Base-by-base conservation (phyloP, 1,284 basidiomycete species). In the Coniferiporia sulphurascens region DNA sequence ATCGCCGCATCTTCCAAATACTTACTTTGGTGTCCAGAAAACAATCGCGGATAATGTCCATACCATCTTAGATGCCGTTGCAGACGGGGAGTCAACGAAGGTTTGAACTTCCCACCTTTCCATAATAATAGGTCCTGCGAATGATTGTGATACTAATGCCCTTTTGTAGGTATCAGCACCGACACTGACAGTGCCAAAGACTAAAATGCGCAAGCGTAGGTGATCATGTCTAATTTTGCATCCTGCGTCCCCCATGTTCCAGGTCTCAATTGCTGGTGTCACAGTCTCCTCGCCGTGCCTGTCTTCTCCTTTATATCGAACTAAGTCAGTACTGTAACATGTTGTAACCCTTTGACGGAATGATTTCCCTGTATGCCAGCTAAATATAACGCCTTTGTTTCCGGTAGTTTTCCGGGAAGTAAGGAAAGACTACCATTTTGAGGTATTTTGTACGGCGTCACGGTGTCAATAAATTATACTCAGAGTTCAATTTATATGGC, bases 131-230 rank as follows among this genome's bases (percentile, higher is more conserved):
- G n/a, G 27, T 27, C 9, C 17, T 6, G 12, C 19, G 38, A 34
- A 19, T 50, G 9, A 32, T 34, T 36, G 2, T 50, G 15, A 22
- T 15, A 32, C 19, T 41, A 9, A 13, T 4, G n/a, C 13, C 36
- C 15, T 6, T 10, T 43, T 32, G 35, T 38, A 52, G 50, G 41
- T 22, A 27, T 22, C 38, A 12, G 12, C 50, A n/a, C 13, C n/a
- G 27, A 27, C 27, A 27, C 27, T 5, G 27, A 27, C 27, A 19
- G 57, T 19, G 13, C 43, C 57, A 4, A 58, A 53, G n/a, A 51
- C 36, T 5, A 58, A 58, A 22, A 41, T 51, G 13, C 41, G 57
- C 17, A 58, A 58, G 32, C 57, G 57, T 22, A 45, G 50, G 51
- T 58, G 50, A 58, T 21, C 6, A 35, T 19, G 15, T 36, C n/a